Percentiles rank a stretch among this genome's conserved stretches.
Evolutionary conservation across 163 green algal genomes (phyloP).

Genomic region (Prototheca wickerhamii): DNA sequence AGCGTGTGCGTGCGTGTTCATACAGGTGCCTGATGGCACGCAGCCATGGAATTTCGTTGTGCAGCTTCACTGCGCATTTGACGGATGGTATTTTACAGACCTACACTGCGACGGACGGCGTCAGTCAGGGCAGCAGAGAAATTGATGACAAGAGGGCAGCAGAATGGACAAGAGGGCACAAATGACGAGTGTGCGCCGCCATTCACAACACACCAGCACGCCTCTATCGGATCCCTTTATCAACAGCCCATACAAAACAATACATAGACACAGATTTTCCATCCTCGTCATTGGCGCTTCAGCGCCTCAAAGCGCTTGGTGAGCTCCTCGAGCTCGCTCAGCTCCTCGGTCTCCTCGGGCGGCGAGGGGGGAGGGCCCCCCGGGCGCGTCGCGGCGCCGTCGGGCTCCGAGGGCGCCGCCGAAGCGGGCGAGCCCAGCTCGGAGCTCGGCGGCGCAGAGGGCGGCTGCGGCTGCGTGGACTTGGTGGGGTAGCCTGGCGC

Average conservation of each 20-base stretch:
- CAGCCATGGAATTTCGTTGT: no score
- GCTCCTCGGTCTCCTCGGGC: slow-evolving; percentile 3
- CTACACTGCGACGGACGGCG: no score
- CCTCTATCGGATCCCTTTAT: no score
- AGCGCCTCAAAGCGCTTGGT: slow-evolving; percentile 55
- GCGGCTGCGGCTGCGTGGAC: neutral
- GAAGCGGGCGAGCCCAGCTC: slow-evolving; percentile 15
- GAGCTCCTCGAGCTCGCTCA: slow-evolving; percentile 51
- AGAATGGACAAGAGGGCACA: no score
- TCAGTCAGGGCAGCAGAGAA: no score
- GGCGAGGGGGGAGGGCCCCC: neutral
- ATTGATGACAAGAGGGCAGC: no score
- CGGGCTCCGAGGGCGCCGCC: neutral
- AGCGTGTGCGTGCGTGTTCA: no score
- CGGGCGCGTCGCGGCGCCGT: neutral
- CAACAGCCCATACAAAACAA: neutral
- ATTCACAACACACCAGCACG: no score
- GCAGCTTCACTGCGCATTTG: no score
- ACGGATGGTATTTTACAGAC: no score
- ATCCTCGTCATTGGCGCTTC: slow-evolving; percentile 29
- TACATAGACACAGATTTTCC: neutral
- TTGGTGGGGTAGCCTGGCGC: slow-evolving; percentile 45
- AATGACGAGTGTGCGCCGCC: no score
- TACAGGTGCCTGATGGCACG: no score
- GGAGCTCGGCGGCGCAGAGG: neutral